These are phyloP conservation scores for Conringia planisiliqua DNA, from an alignment of 345 rosid species.

Conservation along the genomic window DNA sequence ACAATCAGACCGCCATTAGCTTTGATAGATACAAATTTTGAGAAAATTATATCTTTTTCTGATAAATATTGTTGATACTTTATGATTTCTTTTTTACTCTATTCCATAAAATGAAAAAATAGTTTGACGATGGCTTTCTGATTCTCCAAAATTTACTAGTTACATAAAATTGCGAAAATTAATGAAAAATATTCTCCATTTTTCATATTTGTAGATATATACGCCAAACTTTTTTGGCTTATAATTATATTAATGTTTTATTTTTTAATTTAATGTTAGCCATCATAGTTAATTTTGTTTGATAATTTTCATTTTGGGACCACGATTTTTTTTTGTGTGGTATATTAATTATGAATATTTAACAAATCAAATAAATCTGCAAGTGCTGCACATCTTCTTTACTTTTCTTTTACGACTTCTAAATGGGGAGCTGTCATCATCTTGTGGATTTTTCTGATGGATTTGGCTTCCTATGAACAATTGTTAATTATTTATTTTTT, in stretches of 20 bases:
- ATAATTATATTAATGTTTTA: not conserved
- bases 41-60: not conserved
- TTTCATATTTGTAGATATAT: not conserved
- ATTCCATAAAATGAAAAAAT: not conserved
- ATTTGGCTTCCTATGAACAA: conserved; percentile 19
- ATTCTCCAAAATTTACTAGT: not conserved
- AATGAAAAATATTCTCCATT: not conserved
- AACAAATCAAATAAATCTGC: conserved; percentile 33
- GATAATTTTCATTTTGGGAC: conserved; percentile 15
- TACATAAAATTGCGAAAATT: not conserved
- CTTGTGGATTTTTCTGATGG: conserved; percentile 28
- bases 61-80: not conserved
- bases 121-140: not conserved
- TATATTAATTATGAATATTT: not conserved
- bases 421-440: conserved; percentile 38
- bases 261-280: not conserved
- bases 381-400: conserved; percentile 58
- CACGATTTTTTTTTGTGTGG: not conserved
- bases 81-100: not conserved
- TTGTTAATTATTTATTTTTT: not conserved
- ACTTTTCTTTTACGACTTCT: conserved; percentile 75
- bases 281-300: not conserved
- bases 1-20: conserved; percentile 23
- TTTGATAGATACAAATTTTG: conserved; percentile 1
- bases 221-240: not conserved